Evolutionary conservation across 176 grass and related monocot species (phyloP).

Genomic region (Rhipidocladum racemiflorum): DNA sequence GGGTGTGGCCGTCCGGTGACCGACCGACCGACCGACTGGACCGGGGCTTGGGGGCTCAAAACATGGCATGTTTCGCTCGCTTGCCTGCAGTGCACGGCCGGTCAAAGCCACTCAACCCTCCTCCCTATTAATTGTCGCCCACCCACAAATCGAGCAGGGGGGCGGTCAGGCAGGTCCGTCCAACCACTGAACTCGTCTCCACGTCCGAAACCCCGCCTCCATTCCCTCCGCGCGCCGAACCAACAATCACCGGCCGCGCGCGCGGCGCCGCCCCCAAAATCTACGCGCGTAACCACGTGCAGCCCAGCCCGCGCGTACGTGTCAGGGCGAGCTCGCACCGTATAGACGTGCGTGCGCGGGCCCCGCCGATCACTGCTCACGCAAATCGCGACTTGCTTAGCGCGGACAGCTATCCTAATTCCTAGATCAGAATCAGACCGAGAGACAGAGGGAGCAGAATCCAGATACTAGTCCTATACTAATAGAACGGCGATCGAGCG

Average conservation of each 20-base stretch:
- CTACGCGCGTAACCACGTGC: neutral
- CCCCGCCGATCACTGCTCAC: constrained; percentile 8
- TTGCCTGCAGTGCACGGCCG: neutral
- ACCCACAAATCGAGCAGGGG: neutral
- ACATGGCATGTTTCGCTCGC: neutral
- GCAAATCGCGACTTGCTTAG: constrained; percentile 3
- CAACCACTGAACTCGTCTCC: neutral
- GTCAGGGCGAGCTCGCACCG: neutral
- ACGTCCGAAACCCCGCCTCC: neutral
- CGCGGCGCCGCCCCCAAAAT: neutral
- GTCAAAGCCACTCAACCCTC: neutral
- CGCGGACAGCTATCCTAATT: neutral
- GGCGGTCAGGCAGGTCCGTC: neutral
- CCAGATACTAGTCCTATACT: neutral
- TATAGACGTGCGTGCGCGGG: neutral
- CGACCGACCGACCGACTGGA: neutral
- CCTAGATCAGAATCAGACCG: neutral
- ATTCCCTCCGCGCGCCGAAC: neutral
- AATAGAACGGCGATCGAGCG: neutral
- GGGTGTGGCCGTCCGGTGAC: neutral
- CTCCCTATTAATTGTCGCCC: neutral
- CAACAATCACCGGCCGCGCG: neutral
- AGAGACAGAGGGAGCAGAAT: neutral
- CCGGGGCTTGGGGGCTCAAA: neutral
- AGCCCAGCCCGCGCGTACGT: constrained; percentile 2